Base-by-base conservation (phyloP, 2,329 filamentous ascomycete genomes). In the Periconia macrospinosa region DNA sequence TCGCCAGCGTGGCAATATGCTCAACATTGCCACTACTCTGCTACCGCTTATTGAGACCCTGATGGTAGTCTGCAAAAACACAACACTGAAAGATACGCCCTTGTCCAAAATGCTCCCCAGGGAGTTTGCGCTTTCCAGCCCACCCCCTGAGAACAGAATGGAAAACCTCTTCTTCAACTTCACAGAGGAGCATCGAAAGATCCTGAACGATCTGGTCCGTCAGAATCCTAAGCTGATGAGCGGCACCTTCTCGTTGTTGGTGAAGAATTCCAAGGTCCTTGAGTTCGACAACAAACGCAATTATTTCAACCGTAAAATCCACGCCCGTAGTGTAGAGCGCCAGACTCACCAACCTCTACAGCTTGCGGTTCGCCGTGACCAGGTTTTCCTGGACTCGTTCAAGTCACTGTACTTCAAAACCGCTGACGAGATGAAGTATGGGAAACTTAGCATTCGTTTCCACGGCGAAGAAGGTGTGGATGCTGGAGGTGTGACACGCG, bases 241-340 rank as follows among this genome's bases (percentile, higher is more conserved):
- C 54, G 94, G 94, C 49, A 97, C 93, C 2, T 97, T 99, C 76
- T 92, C 93, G 11, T 82, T 99, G 15, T 79, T 99, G 45, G 94
- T 97, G 58, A 97, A 96, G 81, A 99, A 99, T 70, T 95, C 94
- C 23, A 99, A 97, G 81, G 95, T 99, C 3, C 81, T 99, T 13
- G 94, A 99, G 70, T 99, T 99, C 68, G 94, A 99, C 78, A 99
- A 99, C 79, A 99, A 99, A 81, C 92, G 94, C 67, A 97, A 96
- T 77, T 99, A 95, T 82, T 99, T 99, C 81, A 97, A 87, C 71
- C 89, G 94, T 56, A 92, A 91, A 67, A 87, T 99, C 11, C 94
- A 99, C 74, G 85, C 84, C 44, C 85, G 89, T 47, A 83, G 83
- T 49, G 84, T 84, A 50, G 87, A 91, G 66, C 66, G 67, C 49